A percentile compares a stretch with the other conserved stretches of the same genome.
These are phyloP conservation scores for Trichocomaceae sp. DNA, from an alignment of 2,329 filamentous ascomycete species.

Conservation along the genomic window DNA sequence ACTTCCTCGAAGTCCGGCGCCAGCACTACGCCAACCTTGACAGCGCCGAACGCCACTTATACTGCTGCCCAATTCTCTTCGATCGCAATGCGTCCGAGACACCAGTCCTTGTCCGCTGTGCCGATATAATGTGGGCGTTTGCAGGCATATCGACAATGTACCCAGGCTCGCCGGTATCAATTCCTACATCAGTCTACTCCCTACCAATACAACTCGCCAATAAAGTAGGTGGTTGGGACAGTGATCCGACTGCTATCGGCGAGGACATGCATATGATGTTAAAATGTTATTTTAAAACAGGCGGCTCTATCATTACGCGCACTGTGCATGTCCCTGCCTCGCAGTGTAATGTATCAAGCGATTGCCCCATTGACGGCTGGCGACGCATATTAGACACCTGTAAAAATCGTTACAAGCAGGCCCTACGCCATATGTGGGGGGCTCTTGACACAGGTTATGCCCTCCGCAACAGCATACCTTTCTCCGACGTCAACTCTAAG, in stretches of 20 bases:
- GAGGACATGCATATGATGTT: slow-evolving; percentile 73
- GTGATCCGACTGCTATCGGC: slow-evolving; percentile 63
- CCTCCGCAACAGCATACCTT: slow-evolving; percentile 33
- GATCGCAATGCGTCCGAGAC: slow-evolving; percentile 65
- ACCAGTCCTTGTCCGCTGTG: slow-evolving; percentile 61
- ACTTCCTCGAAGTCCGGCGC: slow-evolving; percentile 58
- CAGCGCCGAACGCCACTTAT: slow-evolving; percentile 49
- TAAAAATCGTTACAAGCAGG: slow-evolving; percentile 60
- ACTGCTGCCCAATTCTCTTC: slow-evolving; percentile 65
- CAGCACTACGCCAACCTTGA: slow-evolving; percentile 51
- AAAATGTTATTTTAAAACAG: slow-evolving; percentile 69
- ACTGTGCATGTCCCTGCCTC: slow-evolving; percentile 63
- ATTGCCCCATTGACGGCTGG: slow-evolving; percentile 9
- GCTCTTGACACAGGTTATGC: slow-evolving; percentile 61
- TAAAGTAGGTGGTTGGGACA: slow-evolving; percentile 65
- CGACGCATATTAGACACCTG: slow-evolving; percentile 51
- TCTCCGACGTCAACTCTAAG: not conserved
- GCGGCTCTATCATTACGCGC: slow-evolving; percentile 59
- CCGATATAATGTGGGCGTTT: slow-evolving; percentile 65
- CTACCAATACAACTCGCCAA: slow-evolving; percentile 60
- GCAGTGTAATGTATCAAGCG: slow-evolving; percentile 60
- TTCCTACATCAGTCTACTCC: slow-evolving; percentile 68
- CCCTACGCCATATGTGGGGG: slow-evolving; percentile 66
- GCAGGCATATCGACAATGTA: slow-evolving; percentile 65
- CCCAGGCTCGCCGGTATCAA: slow-evolving; percentile 56